Evolutionary conservation across 352 stramenopile species (phyloP), one percentile per base, ranked within the genome.

Genomic region (Globisporangium cederbergense): DNA sequence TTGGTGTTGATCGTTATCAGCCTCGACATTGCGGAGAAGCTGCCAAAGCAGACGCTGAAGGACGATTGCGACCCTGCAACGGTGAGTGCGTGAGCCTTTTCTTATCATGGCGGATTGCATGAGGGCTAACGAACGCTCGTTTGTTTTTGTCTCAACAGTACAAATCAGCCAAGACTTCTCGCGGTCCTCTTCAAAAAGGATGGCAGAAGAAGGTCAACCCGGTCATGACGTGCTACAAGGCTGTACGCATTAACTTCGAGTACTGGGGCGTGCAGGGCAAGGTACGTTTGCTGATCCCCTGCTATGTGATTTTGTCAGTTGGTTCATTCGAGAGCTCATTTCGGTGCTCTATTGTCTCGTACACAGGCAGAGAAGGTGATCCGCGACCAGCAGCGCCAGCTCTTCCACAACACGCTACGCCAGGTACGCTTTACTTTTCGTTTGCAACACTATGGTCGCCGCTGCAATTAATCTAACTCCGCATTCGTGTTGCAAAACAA

Each of bases 201-300:
- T 96, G 86, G 87, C 67, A 77, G 53, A 81, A 86, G 65, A 89
- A 77, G 4, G 78, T 90, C 9, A 71, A 86, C 20, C 86, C 84
- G 9, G 53, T 95, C 64, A 93, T 93, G 86, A 95, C 86, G 51
- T 95, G 86, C 72, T 90, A 92, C 78, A 95, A 95, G 74, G 79
- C 83, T 51, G 86, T 93, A 62, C 83, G 84, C 65, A 81, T 95
- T 69, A 93, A 93, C 73, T 95, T 95, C 65, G 84, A 95, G 67
- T 95, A 95, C 73, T 95, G 84, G 86, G 81, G 82, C 60, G 84
- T 95, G 34, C 82, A 92, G 72, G 72, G 79, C 72, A 90, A 91
- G 64, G 79, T 88, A 63, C n/a, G 62, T 28, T 28, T 1, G 25
- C 25, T 28, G 25, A 28, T 28, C 25, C 2, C 25, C 25, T 28